Base-by-base conservation (phyloP, 306 rosid species). In the Glycine tomentella region DNA sequence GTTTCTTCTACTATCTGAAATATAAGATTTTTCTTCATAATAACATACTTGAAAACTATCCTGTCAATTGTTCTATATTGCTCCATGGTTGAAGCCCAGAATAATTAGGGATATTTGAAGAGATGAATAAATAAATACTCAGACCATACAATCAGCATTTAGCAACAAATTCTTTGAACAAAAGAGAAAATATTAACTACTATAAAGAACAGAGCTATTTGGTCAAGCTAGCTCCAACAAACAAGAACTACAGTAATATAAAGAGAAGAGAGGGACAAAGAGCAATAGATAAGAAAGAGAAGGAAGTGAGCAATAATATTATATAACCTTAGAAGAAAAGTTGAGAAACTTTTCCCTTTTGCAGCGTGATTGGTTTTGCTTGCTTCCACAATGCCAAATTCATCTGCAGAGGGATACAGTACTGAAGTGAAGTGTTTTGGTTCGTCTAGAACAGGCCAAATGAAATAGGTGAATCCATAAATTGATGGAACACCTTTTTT, bases 371-470 rank as follows among this genome's bases (percentile, higher is more conserved):
- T 45, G 40, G 7, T 50, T 68, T 25, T 25, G 31, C 31, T 52
- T 6, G 46, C 9, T 70, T 72, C 9, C 17, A 36, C 7, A 12
- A 16, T 36, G 56, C 16, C 15, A 72, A 42, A 53, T 50, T 50
- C 17, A 45, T 79, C 16, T 53, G 66, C 13, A 20, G 4, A 34
- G 56, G 5, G 15, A 17, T 20, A 46, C 4, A 10, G 3, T 25
- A 25, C 12, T 12, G 7, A 4, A 3, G 9, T 31, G 17, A 36
- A 80, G 57, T 80, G 25, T 64, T 6, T 1, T 25, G 80, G 42
- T 31, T 62, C 1, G 52, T 74, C 80, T 65, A 81, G 74, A 49
- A 51, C 0, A 73, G 80, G 74, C 84, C 12, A 80, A 81, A 69
- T 63, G 75, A 74, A 67, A 53, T 31, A 2, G 9, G 62, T 57